Evolutionary conservation across 1,284 basidiomycete species (phyloP), one percentile per base, ranked within the genome.

Genomic region (Tranzscheliella williamsii): DNA sequence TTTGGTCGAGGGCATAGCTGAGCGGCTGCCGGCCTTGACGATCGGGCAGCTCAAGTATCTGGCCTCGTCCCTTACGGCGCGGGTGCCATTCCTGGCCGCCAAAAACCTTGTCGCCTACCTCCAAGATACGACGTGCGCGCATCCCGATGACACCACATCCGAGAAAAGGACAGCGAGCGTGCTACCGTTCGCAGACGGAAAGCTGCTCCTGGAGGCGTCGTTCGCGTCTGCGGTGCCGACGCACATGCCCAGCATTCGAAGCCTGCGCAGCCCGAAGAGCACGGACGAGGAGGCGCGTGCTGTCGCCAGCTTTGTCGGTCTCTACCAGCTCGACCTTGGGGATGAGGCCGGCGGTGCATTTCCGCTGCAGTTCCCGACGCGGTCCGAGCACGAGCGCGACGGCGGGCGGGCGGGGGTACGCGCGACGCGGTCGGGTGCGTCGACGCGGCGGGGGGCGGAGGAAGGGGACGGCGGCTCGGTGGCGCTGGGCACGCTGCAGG

Each of bases 1-100:
- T 4, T 42, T 55, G 8, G 22, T 22, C 5, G 44, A 55, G 24
- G 58, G 58, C n/a, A 30, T 48, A 9, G 39, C 52, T 16, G 58
- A 55, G 15, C 47, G 58, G 5, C 27, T 62, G n/a, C 33, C 32
- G 18, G n/a, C 26, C 24, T 38, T 62, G 9, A 32, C 24, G 16
- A 34, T 41, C 5, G n/a, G 17, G 13, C 48, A 45, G 24, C 15
- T 52, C 7, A 48, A 37, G 29, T 23, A 31, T 16, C 40, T 62
- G 16, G 30, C 48, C 36, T 32, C 42, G n/a, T 42, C 52, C 15
- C 48, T 62, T 9, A 33, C 52, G 24, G 22, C 16, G 5, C 17
- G 20, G 8, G 20, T 51, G 26, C 44, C 58, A 1, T 38, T 27
- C 12, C 4, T 55, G 5, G 48, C 42, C 8, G 52, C 44, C 13